Conservation (phyloP, 805 yeast genomes). For the Saccharomycopsis malanga region DNA sequence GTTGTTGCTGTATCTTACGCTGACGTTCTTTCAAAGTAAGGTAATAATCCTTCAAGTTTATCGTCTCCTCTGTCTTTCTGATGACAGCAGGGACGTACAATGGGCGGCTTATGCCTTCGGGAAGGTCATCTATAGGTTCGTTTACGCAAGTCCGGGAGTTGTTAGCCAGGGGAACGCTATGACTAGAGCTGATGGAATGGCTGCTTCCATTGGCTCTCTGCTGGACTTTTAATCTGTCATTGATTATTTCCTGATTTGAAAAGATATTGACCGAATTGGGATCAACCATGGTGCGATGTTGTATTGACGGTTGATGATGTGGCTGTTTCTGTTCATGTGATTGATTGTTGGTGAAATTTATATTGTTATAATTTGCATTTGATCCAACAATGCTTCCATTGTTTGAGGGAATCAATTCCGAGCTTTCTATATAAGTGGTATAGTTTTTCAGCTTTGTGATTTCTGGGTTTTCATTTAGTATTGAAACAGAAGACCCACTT, state of each 20-base stretch:
- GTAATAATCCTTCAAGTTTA: constrained; percentile 16
- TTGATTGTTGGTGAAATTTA: not conserved
- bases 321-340: not conserved
- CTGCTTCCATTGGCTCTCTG: not conserved
- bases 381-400: not conserved
- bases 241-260: constrained; percentile 13
- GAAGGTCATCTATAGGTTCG: constrained; percentile 16
- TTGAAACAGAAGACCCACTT: not conserved
- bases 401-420: constrained; percentile 3
- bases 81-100: constrained; percentile 56
- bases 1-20: constrained; percentile 8
- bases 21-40: constrained; percentile 15
- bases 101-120: constrained; percentile 36
- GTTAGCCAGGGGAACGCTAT: not conserved
- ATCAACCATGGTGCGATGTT: constrained; percentile 2
- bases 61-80: constrained; percentile 25
- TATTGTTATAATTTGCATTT: not conserved
- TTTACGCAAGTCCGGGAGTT: too few relatives aligned
- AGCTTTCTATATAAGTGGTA: constrained; percentile 10
- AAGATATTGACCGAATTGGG: constrained; percentile 13
- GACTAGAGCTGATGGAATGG: not conserved
- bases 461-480: not conserved
- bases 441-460: constrained; percentile 1
- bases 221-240: constrained; percentile 4
- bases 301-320: not conserved